These are phyloP conservation scores for Acidiella bohemica DNA, from an alignment of 495 filamentous ascomycete species.

Conservation along the genomic window DNA sequence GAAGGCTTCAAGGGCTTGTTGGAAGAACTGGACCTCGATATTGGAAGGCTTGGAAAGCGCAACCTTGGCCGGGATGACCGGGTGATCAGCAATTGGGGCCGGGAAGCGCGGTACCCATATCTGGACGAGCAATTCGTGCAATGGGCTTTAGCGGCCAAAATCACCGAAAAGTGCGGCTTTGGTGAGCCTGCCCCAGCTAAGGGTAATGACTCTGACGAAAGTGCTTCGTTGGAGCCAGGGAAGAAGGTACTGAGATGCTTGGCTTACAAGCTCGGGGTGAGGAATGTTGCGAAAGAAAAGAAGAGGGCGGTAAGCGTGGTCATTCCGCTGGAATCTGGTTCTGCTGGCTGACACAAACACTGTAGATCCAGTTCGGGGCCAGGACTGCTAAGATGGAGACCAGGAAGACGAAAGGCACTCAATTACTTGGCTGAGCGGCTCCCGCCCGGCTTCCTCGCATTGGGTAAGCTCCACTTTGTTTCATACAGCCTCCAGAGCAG, in stretches of 20 bases:
- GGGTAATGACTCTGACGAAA: neutral
- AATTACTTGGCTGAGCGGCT: slow-evolving; percentile 9
- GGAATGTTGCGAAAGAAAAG: slow-evolving; percentile 60
- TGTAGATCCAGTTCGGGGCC: slow-evolving; percentile 31
- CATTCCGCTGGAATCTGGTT: neutral
- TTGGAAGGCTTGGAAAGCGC: slow-evolving; percentile 72
- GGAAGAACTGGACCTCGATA: slow-evolving; percentile 75
- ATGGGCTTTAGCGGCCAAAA: slow-evolving; percentile 60
- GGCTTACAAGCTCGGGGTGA: slow-evolving; percentile 61
- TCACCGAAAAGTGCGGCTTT: slow-evolving; percentile 82
- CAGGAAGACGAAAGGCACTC: slow-evolving; percentile 29
- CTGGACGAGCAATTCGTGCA: slow-evolving; percentile 73
- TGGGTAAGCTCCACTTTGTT: neutral
- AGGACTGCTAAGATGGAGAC: slow-evolving; percentile 34
- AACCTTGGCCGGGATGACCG: slow-evolving; percentile 92
- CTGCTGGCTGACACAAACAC: neutral
- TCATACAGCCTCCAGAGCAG: neutral
- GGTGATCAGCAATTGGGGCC: slow-evolving; percentile 77
- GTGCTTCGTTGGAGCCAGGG: slow-evolving; percentile 45
- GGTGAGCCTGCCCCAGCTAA: slow-evolving; percentile 19
- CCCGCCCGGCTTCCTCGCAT: neutral
- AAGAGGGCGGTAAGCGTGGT: slow-evolving; percentile 60
- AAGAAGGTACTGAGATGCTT: slow-evolving; percentile 73
- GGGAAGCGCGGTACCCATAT: slow-evolving; percentile 84
- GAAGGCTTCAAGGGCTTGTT: slow-evolving; percentile 56